phyloP scores from a whole-genome alignment of 2,329 filamentous ascomycete genomes.

The Trichoderma sp. region DNA sequence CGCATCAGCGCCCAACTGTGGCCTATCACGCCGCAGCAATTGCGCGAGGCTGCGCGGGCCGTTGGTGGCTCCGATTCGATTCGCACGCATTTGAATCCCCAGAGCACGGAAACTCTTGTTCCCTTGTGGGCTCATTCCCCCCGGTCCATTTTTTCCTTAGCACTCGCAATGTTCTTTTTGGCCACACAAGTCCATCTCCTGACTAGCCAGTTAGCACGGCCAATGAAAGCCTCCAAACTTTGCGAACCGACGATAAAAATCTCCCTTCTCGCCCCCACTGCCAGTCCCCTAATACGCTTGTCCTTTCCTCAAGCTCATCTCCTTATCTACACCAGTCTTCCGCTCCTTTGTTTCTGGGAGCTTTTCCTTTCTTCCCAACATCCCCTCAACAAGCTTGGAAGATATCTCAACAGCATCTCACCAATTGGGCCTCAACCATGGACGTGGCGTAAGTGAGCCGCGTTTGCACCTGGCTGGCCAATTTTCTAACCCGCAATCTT shows the following conservation, averaged over 20 bases:
- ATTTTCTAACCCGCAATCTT: constrained; percentile 10
- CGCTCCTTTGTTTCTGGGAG: background rate
- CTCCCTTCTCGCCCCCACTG: constrained; percentile 19
- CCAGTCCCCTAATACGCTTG: constrained; percentile 15
- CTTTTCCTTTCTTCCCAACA: background rate
- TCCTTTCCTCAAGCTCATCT: constrained; percentile 7
- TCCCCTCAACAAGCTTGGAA: background rate
- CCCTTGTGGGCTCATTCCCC: constrained; percentile 4
- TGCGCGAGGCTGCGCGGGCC: constrained; percentile 9
- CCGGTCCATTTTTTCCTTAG: no score
- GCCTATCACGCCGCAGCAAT: background rate
- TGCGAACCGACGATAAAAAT: constrained; percentile 20
- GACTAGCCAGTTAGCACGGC: constrained; percentile 17
- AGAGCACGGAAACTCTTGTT: constrained; percentile 14
- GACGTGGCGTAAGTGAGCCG: constrained; percentile 33
- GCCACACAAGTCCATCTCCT: constrained; percentile 21
- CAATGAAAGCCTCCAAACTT: constrained; percentile 12
- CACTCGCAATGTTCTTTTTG: background rate
- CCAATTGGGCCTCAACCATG: constrained; percentile 29
- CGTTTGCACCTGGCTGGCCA: background rate
- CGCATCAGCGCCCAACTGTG: background rate
- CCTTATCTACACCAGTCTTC: constrained; percentile 17
- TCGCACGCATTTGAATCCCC: background rate
- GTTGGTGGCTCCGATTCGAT: constrained; percentile 3
- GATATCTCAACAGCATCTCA: background rate